These are phyloP conservation scores for Antrodiella citrinella DNA, from an alignment of 768 basidiomycete species.

Conservation along the genomic window DNA sequence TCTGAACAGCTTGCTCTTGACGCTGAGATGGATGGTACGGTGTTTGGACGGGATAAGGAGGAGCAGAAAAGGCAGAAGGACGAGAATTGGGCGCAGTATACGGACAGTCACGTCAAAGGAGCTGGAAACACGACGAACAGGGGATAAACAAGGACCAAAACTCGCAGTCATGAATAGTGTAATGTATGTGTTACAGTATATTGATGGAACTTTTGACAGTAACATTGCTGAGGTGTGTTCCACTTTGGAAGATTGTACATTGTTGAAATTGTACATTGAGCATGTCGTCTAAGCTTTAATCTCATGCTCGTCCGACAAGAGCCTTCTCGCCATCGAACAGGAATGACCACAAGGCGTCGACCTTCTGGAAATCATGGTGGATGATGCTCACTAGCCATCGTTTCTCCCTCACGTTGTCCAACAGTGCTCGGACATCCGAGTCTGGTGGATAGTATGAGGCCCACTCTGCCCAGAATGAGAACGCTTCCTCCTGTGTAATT, in stretches of 20 bases:
- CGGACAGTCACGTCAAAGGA: slow-evolving; percentile 78
- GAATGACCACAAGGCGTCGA: slow-evolving; percentile 79
- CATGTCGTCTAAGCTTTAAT: too few relatives aligned
- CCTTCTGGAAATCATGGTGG: slow-evolving; percentile 86
- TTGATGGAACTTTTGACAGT: background rate
- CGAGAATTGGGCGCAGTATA: slow-evolving; percentile 87
- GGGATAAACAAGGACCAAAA: slow-evolving; percentile 38
- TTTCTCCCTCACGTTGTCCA: slow-evolving; percentile 61
- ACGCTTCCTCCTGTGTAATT: slow-evolving; percentile 76
- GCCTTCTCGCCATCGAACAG: slow-evolving; percentile 36
- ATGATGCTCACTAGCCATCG: slow-evolving; percentile 90
- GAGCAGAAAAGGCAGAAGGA: slow-evolving; percentile 80
- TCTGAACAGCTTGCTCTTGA: slow-evolving; percentile 74
- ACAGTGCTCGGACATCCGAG: slow-evolving; percentile 62
- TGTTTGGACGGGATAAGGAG: slow-evolving; percentile 52
- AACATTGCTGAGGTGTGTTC: too few relatives aligned
- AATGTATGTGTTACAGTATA: background rate
- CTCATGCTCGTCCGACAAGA: too few relatives aligned
- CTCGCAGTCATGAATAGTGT: background rate
- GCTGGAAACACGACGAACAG: slow-evolving; percentile 98
- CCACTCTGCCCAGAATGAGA: slow-evolving; percentile 95
- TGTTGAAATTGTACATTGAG: too few relatives aligned
- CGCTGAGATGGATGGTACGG: slow-evolving; percentile 79
- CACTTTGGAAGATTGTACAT: too few relatives aligned
- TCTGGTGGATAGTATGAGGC: slow-evolving; percentile 74